Conservation (phyloP, 805 yeast species). For the Spathaspora boniae region DNA sequence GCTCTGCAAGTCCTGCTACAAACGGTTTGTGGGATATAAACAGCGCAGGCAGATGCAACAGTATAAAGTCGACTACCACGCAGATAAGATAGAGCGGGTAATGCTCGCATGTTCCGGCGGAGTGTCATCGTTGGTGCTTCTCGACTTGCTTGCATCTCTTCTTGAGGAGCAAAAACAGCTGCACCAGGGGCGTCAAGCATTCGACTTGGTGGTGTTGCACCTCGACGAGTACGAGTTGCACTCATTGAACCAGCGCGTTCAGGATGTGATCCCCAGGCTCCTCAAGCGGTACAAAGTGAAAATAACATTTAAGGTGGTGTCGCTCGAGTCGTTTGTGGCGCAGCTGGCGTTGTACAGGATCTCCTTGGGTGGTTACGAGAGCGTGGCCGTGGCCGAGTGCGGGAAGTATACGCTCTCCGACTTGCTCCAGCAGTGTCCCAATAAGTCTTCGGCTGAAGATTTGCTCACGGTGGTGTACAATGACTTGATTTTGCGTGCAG, state of each 20-base stretch:
- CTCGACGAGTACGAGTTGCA: slow-evolving; percentile 36
- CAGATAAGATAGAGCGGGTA: slow-evolving; percentile 34
- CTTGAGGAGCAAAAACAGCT: slow-evolving; percentile 58
- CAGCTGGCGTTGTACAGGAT: slow-evolving; percentile 27
- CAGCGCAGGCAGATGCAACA: slow-evolving; percentile 79
- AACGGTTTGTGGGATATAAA: slow-evolving; percentile 70
- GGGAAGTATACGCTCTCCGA: slow-evolving; percentile 22
- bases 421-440: slow-evolving; percentile 38
- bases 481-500: slow-evolving; percentile 46
- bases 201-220: slow-evolving; percentile 50
- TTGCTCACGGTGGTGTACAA: slow-evolving; percentile 45
- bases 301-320: slow-evolving; percentile 37
- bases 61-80: slow-evolving; percentile 64
- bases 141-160: slow-evolving; percentile 62
- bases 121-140: slow-evolving; percentile 58
- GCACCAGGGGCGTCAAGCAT: slow-evolving; percentile 69
- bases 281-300: slow-evolving; percentile 18
- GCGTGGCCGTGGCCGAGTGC: slow-evolving; percentile 14
- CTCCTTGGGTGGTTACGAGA: slow-evolving; percentile 28
- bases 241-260: slow-evolving; percentile 13
- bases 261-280: slow-evolving; percentile 17
- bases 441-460: slow-evolving; percentile 67
- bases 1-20: slow-evolving; percentile 67
- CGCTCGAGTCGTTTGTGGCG: slow-evolving; percentile 39
- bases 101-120: slow-evolving; percentile 68